These are phyloP conservation scores for Escovopsis sp. DNA, from an alignment of 2,329 filamentous ascomycete genomes.

Conservation along the genomic window DNA sequence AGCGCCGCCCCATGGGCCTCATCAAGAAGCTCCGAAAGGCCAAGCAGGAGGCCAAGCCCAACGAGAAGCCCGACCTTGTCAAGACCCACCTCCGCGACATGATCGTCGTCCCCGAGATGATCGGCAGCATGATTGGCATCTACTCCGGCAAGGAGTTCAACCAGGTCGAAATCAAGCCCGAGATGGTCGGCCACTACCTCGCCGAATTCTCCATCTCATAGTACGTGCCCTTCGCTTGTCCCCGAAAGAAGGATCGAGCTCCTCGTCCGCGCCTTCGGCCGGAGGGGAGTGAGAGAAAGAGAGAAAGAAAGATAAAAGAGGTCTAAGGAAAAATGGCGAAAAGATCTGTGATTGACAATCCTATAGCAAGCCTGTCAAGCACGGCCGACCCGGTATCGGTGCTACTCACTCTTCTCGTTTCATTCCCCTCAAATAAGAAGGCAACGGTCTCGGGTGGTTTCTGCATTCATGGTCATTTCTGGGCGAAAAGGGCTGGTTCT, in stretches of 20 bases:
- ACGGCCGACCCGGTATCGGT: constrained; percentile 99
- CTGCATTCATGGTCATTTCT: constrained; percentile 41
- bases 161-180: constrained; percentile 99
- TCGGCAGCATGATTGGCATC: constrained; percentile 94
- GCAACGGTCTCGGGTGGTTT: constrained; percentile 34
- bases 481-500: constrained; percentile 43
- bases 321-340: too few species aligned
- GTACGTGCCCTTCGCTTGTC: constrained; percentile 40
- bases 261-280: not conserved
- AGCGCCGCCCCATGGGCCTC: constrained; percentile 99
- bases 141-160: constrained; percentile 99
- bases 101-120: constrained; percentile 99
- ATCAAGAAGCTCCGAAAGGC: constrained; percentile 99
- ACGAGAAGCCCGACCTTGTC: constrained; percentile 99
- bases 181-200: constrained; percentile 99
- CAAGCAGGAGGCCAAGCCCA: constrained; percentile 96
- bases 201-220: constrained; percentile 99
- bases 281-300: not conserved
- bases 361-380: constrained; percentile 94
- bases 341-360: constrained; percentile 36
- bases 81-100: constrained; percentile 99
- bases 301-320: not conserved
- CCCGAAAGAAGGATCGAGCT: not conserved
- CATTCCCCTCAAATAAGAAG: constrained; percentile 99
- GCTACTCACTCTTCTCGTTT: constrained; percentile 99